Evolutionary conservation across 2,329 filamentous ascomycete genomes (phyloP).

Genomic region (Arthrobotrys sinensis): DNA sequence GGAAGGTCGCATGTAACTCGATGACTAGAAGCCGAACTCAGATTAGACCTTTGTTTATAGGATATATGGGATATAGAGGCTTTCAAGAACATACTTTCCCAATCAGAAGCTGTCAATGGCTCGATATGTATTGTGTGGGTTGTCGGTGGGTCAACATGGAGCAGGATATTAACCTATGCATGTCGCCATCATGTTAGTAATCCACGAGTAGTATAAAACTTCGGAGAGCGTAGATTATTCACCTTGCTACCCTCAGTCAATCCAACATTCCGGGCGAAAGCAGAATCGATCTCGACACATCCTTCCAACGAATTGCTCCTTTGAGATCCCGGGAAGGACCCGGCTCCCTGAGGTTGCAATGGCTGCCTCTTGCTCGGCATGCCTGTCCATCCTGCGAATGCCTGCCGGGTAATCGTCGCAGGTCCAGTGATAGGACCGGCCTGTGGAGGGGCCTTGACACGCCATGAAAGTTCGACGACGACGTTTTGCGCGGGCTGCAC

Average conservation of each 20-base stretch:
- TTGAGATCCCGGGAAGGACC: conserved; percentile 60
- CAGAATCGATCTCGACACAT: conserved; percentile 65
- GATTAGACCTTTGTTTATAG: background rate
- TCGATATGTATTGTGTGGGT: conserved; percentile 98
- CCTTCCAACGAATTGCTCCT: conserved; percentile 61
- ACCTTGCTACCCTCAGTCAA: conserved; percentile 64
- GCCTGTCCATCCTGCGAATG: conserved; percentile 96
- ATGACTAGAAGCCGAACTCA: conserved; percentile 74
- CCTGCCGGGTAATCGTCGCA: conserved; percentile 71
- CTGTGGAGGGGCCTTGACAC: conserved; percentile 72
- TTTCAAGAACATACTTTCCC: conserved; percentile 78
- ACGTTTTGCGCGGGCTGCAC: conserved; percentile 91
- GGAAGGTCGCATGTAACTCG: conserved; percentile 93
- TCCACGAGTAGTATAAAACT: conserved; percentile 21
- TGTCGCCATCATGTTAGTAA: conserved; percentile 40
- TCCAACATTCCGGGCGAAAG: conserved; percentile 64
- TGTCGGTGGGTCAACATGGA: conserved; percentile 91
- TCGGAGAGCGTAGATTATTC: conserved; percentile 23
- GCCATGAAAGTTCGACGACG: conserved; percentile 89
- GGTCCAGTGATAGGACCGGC: conserved; percentile 66
- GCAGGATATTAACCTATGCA: conserved; percentile 73
- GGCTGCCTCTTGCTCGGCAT: conserved; percentile 93
- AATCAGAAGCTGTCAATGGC: conserved; percentile 92
- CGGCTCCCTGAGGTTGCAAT: conserved; percentile 66
- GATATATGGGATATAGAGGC: background rate